These are phyloP conservation scores for Penicillium sp. DNA, from an alignment of 2,329 filamentous ascomycete species.

Conservation along the genomic window DNA sequence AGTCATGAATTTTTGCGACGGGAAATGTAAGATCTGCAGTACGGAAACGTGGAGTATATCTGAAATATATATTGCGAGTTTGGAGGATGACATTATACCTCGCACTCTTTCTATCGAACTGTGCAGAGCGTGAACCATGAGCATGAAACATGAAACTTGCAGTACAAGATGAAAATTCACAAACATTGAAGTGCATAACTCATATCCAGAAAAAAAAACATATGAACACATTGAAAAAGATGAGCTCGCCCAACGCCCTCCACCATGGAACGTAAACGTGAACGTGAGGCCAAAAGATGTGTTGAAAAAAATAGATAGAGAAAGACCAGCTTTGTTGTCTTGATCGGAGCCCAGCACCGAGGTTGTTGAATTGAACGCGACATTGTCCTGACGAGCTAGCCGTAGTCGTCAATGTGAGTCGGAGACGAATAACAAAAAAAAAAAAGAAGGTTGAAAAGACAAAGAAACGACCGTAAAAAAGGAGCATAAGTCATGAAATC, in stretches of 20 bases:
- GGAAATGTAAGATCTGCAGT: no score
- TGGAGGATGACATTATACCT: neutral
- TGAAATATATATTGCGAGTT: neutral
- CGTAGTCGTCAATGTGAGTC: slow-evolving; percentile 4
- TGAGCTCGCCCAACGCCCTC: neutral
- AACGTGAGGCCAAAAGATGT: slow-evolving; percentile 1
- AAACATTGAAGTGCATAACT: neutral
- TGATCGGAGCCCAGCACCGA: slow-evolving; percentile 18
- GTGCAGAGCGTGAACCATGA: neutral
- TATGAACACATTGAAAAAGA: neutral
- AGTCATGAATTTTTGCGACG: no score
- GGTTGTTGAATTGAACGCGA: slow-evolving; percentile 18
- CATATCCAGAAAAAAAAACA: neutral
- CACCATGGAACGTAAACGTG: no score
- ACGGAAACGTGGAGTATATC: no score
- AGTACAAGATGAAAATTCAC: neutral
- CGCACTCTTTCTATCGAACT: neutral
- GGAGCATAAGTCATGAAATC: slow-evolving; percentile 32
- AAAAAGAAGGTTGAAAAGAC: slow-evolving; percentile 6
- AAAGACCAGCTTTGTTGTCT: slow-evolving; percentile 30
- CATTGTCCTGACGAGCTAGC: slow-evolving; percentile 3
- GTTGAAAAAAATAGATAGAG: slow-evolving; percentile 6
- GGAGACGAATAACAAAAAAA: neutral
- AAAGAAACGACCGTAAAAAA: slow-evolving; percentile 18
- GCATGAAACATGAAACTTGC: neutral